Evolutionary conservation across 169 alveolate species (phyloP), one percentile per base, ranked within the genome.

Genomic region (Eimeria praecox): DNA sequence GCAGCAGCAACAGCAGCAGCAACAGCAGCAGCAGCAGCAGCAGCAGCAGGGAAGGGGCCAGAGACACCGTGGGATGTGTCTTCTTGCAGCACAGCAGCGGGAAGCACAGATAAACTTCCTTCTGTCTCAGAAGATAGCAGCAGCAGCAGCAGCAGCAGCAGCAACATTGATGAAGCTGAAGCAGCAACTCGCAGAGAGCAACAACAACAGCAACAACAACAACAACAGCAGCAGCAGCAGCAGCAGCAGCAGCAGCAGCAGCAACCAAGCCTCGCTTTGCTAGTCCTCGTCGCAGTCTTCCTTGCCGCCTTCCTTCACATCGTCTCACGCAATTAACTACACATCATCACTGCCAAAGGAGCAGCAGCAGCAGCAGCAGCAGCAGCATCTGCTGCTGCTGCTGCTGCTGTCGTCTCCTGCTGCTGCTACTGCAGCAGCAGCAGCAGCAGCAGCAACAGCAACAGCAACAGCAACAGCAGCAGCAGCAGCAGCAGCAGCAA

Each of bases 201-300:
- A n/a, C 30, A 27, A 33, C 10, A 52, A 30, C n/a, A 1, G 52
- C 52, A 30, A 18, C 49, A 33, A 52, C 46, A 42, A n/a, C 30
- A 27, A 33, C 10, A 52, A 30, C n/a, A 1, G 52, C 52, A 30
- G 42, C 49, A 14, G 54, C 86, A 30, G 86, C 86, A 75, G 86
- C 86, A 75, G 56, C 86, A 75, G 56, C 86, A 75, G 86, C 86
- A 33, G 62, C 62, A 20, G 62, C 62, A 52, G 62, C 62, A 52
- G 0, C 62, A 52, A 52, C 62, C 62, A n/a, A 75, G 86, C 86
- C 54, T 75, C 42, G 38, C 86, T 42, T 20, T 75, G 14, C 22
- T 75, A 35, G 27, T 75, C 49, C 86, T 75, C 27, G 42, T 75
- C 86, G 86, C 86, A 75, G 86, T 40, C 18, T 40, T 75, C 30